These are phyloP conservation scores for Atkinsonella texensis DNA, from an alignment of 2,329 filamentous ascomycete genomes.

Conservation along the genomic window DNA sequence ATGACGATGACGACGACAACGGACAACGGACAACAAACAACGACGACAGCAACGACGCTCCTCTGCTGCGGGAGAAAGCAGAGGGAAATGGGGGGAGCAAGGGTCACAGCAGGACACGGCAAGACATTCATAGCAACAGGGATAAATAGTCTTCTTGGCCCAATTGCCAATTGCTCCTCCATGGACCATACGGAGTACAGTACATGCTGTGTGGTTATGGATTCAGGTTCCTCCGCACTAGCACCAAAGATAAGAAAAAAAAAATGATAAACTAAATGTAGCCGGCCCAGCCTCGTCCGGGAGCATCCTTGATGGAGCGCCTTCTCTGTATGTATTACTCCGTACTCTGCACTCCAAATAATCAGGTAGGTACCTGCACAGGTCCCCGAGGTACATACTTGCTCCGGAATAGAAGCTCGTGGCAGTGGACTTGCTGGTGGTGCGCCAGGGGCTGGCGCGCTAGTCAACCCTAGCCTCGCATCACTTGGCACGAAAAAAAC, in stretches of 20 bases:
- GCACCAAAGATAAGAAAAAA: background rate
- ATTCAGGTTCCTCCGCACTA: background rate
- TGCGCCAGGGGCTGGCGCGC: background rate
- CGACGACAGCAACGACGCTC: background rate
- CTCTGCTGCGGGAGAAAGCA: background rate
- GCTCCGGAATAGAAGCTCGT: no score
- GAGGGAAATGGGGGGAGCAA: background rate
- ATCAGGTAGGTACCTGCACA: no score
- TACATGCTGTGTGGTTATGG: background rate
- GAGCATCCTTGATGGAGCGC: background rate
- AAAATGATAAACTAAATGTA: background rate
- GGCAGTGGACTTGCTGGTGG: background rate
- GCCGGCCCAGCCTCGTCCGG: background rate
- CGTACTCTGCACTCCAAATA: no score
- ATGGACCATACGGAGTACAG: background rate
- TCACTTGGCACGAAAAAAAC: background rate
- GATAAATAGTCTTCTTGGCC: conserved; percentile 3
- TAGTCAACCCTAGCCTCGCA: conserved; percentile 1
- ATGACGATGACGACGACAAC: background rate
- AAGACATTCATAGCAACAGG: background rate
- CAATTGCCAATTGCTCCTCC: background rate
- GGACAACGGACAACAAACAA: no score
- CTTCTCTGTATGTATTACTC: no score
- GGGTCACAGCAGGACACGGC: conserved; percentile 2
- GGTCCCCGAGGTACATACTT: no score